Evolutionary conservation across 2,329 filamentous ascomycete genomes (phyloP), one percentile per base, ranked within the genome.

Genomic region (Calonectria pseudoreteaudii): DNA sequence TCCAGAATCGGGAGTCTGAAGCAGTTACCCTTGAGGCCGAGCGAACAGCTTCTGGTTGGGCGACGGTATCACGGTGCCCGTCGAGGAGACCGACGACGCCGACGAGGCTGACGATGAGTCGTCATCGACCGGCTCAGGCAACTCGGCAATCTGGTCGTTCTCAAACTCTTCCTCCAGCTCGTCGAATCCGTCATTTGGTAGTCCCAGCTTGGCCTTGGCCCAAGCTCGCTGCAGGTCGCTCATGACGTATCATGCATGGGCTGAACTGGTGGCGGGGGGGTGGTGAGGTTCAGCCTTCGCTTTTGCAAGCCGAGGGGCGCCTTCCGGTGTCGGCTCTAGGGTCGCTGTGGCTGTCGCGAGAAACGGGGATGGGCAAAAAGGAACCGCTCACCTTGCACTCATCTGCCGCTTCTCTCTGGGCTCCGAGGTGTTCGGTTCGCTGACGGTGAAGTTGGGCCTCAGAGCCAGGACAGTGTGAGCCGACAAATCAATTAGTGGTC

Each of bases 11-110:
- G 56, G 69, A 60, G 41, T 56, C 64, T 70, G 26, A 30, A 66
- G 52, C 74, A 34, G 67, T 81, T 87, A 94, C 93, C 92, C 90
- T 85, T 90, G 89, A 60, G 93, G 91, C 77, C 93, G 90, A 72
- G 93, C 93, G 85, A 95, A 95, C 50, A 95, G 87, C 75, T 93
- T 93, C 78, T 93, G 91, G 77, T 91, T 93, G 9, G 91, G 91
- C 6, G 94, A 94, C 0, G 96, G 95, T 76, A 95, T 93, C 74
- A 98, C 90, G n/a, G 96, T 98, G 31, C 96, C 95, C 4, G 95
- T 95, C 1, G 96, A 98, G 4, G 96, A 98, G 47, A 95, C 93
- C n/a, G 95, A 98, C 0, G 85, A 98, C 16, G 94, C 91, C 10
- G 92, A 93, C 1, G 92, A 98, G 18, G 94, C 91, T 11, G 92